Base-by-base conservation (phyloP, 1,284 basidiomycete species). In the Ganoderma meredithae region DNA sequence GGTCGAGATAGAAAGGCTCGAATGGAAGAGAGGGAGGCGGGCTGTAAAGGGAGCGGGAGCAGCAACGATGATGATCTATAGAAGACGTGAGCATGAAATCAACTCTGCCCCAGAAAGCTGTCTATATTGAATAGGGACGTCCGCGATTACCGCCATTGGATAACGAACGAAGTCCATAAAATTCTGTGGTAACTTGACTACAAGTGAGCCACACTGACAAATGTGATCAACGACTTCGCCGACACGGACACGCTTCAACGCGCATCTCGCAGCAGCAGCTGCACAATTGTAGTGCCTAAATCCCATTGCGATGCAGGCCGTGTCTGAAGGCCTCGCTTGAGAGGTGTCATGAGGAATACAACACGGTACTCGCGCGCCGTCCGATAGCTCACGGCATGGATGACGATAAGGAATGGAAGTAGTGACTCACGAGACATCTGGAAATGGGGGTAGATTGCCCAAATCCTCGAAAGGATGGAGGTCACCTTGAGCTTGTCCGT, bases 391-490 rank as follows among this genome's bases (percentile, higher is more conserved):
- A 39, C 33, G 19, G 19, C 13, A 39, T 10, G 31, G 13, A 44
- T 33, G 13, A 47, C 47, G 27, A 52, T n/a, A n/a, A 60, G 36
- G 7, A 62, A 39, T n/a, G 66, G 6, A 40, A 33, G 9, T 2
- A 25, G 22, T 0, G 2, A 75, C 77, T 69, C 62, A 78, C 75
- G 71, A 64, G 13, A 73, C 64, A 60, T 79, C 77, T 2, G 77
- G 76, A 69, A 75, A 78, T 13, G 76, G 75, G 40, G 69, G 68
- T 55, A 55, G 17, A 17, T 69, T 69, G 17, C 65, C 68, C 47
- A 63, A 41, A 44, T 70, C 67, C 43, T 69, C 70, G 66, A 69
- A 65, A 47, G 61, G 68, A 49, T 69, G 71, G 22, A 63, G 62
- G n/a, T 56, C 62, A 13, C 27, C 44, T 25, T 19, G 60, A 33